Evolutionary conservation across 371 early-diverging fungal species (phyloP).

Genomic region (Mortierella sp.): DNA sequence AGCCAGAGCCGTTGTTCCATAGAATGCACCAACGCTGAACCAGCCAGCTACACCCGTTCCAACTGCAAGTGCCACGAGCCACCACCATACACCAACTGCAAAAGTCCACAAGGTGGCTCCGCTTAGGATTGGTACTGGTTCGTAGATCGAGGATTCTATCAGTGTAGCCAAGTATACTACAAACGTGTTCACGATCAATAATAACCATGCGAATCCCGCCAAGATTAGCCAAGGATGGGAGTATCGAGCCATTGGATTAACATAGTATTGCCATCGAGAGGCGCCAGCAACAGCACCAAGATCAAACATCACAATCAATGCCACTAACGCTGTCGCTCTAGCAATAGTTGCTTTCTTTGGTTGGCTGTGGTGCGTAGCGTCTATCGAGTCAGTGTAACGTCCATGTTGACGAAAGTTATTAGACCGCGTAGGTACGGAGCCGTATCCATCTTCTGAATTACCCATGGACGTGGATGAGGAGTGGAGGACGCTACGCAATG

Average conservation of each 20-base stretch:
- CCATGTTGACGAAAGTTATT: slow-evolving; percentile 10
- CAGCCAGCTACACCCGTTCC: slow-evolving; percentile 43
- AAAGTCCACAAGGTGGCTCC: slow-evolving; percentile 41
- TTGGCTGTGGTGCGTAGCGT: not conserved
- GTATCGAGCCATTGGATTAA: slow-evolving; percentile 30
- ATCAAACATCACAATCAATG: slow-evolving; percentile 22
- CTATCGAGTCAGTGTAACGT: not conserved
- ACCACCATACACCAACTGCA: slow-evolving; percentile 54
- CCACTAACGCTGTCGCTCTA: slow-evolving; percentile 16
- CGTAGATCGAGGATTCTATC: slow-evolving; percentile 23
- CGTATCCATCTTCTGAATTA: slow-evolving; percentile 43
- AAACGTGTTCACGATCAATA: slow-evolving; percentile 36
- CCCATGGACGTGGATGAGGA: slow-evolving; percentile 22
- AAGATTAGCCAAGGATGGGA: slow-evolving; percentile 36
- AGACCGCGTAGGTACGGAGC: slow-evolving; percentile 9
- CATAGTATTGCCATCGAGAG: slow-evolving; percentile 10
- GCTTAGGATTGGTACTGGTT: slow-evolving; percentile 28
- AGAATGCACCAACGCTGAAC: slow-evolving; percentile 33
- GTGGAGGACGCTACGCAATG: slow-evolving; percentile 36
- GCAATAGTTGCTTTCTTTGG: slow-evolving; percentile 11
- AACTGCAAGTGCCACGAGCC: slow-evolving; percentile 25
- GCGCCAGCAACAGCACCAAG: slow-evolving; percentile 16
- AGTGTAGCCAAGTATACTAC: slow-evolving; percentile 26
- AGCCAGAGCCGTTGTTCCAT: slow-evolving; percentile 29
- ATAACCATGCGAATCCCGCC: slow-evolving; percentile 10